Evolutionary conservation across 2,329 filamentous ascomycete genomes (phyloP), one percentile per base, ranked within the genome.

Genomic region (Alternaria viburni): DNA sequence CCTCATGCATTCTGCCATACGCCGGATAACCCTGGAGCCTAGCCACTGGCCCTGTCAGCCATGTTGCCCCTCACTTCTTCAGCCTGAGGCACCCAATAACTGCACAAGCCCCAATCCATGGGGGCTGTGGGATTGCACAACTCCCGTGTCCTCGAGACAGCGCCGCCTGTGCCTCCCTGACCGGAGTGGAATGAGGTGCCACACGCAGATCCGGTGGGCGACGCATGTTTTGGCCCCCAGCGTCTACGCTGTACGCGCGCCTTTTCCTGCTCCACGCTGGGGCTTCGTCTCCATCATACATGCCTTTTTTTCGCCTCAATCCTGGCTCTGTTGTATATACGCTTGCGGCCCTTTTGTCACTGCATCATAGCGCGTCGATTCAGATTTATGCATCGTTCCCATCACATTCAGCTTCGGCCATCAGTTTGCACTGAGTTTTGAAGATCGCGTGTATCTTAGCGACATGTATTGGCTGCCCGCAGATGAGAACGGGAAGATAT

Each of bases 391-490:
- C 69, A 66, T 67, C 44, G 43, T 46, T 59, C 57, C 62, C 66
- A 63, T 62, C 62, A 57, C 54, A 30, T 63, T 54, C 54, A 64
- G 36, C 57, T 28, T 54, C 36, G 36, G 36, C n/a, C 36, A 41
- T 54, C 36, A 43, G 32, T 52, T 30, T n/a, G 43, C 62, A 28
- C 62, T 68, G 54, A 67, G 52, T n/a, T 54, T 60, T 57, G 50
- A 59, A 32, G 25, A 47, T 50, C 17, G 41, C 32, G 44, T 44
- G 21, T 23, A 36, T 30, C 54, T 61, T n/a, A 13, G 26, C 59
- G 62, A 58, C 21, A 77, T 78, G 75, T 77, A 78, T 65, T 82
- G 80, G 80, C 73, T 81, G 12, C 70, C 75, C 61, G 43, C 58
- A 11, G 65, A 72, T 36, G 63, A 69, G 32, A 51, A 71, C 52